Evolutionary conservation across 1,139 yeast species (phyloP).

Genomic region (Sugiyamaella neomexicana): DNA sequence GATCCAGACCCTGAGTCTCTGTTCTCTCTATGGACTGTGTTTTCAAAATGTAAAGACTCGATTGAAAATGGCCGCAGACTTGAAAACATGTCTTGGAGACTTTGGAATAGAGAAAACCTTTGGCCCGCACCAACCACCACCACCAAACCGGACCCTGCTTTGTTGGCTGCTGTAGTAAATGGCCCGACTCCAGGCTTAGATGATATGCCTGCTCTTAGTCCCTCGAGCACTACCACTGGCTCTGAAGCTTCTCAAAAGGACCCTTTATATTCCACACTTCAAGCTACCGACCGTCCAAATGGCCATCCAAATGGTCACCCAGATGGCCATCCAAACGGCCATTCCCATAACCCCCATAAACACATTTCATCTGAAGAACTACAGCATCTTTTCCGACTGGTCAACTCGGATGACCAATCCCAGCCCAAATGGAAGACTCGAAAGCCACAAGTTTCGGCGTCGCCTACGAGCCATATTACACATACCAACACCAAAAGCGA

Average conservation of each 20-base stretch:
- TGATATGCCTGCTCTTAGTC: constrained; percentile 25
- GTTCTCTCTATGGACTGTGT: constrained; percentile 52
- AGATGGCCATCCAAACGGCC: background rate
- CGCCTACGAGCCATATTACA: too few species aligned
- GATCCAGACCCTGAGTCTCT: constrained; percentile 46
- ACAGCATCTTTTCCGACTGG: constrained; percentile 29
- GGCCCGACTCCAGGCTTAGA: constrained; percentile 11
- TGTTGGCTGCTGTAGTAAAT: background rate
- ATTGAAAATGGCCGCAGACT: constrained; percentile 55
- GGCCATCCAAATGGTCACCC: background rate
- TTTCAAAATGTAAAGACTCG: constrained; percentile 54
- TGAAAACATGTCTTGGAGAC: constrained; percentile 60
- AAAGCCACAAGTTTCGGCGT: too few species aligned
- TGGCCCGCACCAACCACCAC: background rate
- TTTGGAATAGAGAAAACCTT: constrained; percentile 51
- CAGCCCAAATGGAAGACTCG: constrained; percentile 1
- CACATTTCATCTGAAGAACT: constrained; percentile 32
- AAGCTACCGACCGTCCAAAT: background rate
- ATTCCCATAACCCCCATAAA: constrained; percentile 19
- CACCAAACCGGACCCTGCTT: background rate
- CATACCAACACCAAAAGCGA: background rate
- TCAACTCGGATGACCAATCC: constrained; percentile 23
- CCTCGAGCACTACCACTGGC: background rate
- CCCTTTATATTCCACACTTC: background rate
- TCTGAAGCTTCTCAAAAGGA: background rate